A percentile compares a stretch with the other conserved stretches of the same genome.
Conservation (phyloP, 495 filamentous ascomycete genomes). For the Talaromyces wortmannii region DNA sequence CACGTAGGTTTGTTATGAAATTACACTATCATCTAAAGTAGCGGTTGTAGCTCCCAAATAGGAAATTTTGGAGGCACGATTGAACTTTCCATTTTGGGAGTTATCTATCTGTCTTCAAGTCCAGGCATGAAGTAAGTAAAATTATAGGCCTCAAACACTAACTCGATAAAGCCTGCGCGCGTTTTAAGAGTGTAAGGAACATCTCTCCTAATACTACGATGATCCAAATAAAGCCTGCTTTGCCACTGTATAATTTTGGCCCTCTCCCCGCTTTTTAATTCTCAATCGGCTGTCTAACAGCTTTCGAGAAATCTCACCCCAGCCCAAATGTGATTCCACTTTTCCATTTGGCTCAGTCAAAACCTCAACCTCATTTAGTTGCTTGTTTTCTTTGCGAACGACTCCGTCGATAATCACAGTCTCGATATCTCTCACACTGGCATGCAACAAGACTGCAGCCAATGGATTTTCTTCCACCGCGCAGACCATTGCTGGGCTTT, state of each 20-base stretch:
- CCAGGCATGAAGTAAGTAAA: too few species aligned
- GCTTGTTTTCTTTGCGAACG: slow-evolving; percentile 17
- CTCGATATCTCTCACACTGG: slow-evolving; percentile 22
- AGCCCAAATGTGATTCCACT: background rate
- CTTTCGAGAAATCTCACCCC: background rate
- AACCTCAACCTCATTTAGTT: background rate
- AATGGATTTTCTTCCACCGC: slow-evolving; percentile 25
- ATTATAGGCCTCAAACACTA: too few species aligned
- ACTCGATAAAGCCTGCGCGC: too few species aligned
- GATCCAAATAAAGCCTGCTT: background rate
- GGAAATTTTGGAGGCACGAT: too few species aligned
- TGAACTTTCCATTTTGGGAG: too few species aligned
- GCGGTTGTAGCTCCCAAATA: too few species aligned
- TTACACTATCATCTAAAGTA: too few species aligned
- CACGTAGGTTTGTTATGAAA: too few species aligned
- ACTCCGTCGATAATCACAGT: slow-evolving; percentile 30
- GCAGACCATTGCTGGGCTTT: slow-evolving; percentile 24
- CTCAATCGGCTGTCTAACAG: background rate
- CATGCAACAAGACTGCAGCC: slow-evolving; percentile 27
- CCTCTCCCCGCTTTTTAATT: background rate
- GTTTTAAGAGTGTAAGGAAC: too few species aligned
- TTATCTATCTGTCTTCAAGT: too few species aligned
- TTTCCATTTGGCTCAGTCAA: background rate
- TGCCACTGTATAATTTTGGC: background rate
- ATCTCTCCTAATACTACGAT: too few species aligned